Base-by-base conservation (phyloP, 441 rosid species). In the Jatropha multifida region DNA sequence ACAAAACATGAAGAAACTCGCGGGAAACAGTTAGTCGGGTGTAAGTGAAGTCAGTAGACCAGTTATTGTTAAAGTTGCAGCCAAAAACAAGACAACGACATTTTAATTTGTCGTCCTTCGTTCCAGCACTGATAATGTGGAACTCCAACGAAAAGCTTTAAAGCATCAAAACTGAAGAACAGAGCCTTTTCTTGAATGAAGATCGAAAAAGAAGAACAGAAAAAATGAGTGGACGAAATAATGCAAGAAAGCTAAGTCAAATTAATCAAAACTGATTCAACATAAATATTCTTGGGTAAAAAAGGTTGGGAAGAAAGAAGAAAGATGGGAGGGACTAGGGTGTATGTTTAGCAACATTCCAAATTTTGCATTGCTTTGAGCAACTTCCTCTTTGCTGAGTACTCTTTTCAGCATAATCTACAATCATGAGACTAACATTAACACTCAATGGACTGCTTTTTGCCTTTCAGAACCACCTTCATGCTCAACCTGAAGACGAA, bases 391-490 rank as follows among this genome's bases (percentile, higher is more conserved):
- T 42, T 32, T 18, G 59, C 44, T 27, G 12, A 67, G 38, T 20
- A 46, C 54, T 44, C 52, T 12, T 67, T 18, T 70, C 5, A n/a
- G 11, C 13, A 58, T 71, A 71, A 55, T 71, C 56, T 71, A 56
- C 66, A 71, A 7, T 71, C 3, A 42, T 60, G 26, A 5, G 8
- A 48, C 44, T 32, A 69, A 32, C 52, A 38, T 9, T 15, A 9
- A n/a, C 3, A 18, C 58, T 81, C 77, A 79, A 3, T 74, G 68
- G 55, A 74, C 77, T 12, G 81, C 76, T n/a, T 69, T 67, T 59
- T 66, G 84, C 66, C 85, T 83, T 56, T 80, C 87, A 62, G 76
- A 81, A 46, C 77, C 85, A 81, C 82, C 88, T 82, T 90, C 92
- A 62, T 76, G 77, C 83, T 90, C 94, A 54, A 90, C 88, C 92